Base-by-base conservation (phyloP, 192 early-diverging fungal species). In the Allomyces javanicus region DNA sequence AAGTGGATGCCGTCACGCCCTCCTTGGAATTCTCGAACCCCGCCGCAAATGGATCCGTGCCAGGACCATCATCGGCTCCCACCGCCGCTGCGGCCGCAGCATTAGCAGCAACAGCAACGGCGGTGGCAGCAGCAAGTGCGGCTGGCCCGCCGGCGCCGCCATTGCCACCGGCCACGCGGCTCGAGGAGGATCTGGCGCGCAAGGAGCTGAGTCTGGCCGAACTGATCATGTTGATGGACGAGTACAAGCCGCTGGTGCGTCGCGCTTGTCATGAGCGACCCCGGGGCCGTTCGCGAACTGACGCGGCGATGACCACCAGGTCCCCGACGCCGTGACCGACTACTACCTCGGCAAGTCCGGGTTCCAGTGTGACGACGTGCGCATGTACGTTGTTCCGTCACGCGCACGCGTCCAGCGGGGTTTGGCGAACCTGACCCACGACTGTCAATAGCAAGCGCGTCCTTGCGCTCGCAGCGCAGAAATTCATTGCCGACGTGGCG, bases 281-380 rank as follows among this genome's bases (percentile, higher is more conserved):
- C 26, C 44, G 3, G 26, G 10, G 25, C 24, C 25, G 24, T 27
- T 65, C 40, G 44, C 66, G 61, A 10, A 14, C 14, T 67, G 66
- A 25, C 19, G 27, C n/a, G 33, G 21, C 43, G 25, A 27, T 12
- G 14, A 66, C 11, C 40, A n/a, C 25, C 71, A 89, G 86, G 92
- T 93, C 62, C 93, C 93, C 44, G 94, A 95, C 69, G 86, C 89
- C 25, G 86, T 95, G 14, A 93, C 92, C 12, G 93, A 98, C 71
- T 92, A 98, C 71, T 92, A 93, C 69, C 71, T 92, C 12, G 75
- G 79, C 64, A 73, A 79, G 58, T 82, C 86, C 17, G 90, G 89
- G n/a, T 85, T 91, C 66, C 81, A 87, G 50, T 88, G 85, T 66
- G 83, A 87, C 65, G 89, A 92, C 75, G 75, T 84, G 27, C 70